phyloP scores from a whole-genome alignment of 2,329 filamentous ascomycete genomes.

The Fusarium sp. region DNA sequence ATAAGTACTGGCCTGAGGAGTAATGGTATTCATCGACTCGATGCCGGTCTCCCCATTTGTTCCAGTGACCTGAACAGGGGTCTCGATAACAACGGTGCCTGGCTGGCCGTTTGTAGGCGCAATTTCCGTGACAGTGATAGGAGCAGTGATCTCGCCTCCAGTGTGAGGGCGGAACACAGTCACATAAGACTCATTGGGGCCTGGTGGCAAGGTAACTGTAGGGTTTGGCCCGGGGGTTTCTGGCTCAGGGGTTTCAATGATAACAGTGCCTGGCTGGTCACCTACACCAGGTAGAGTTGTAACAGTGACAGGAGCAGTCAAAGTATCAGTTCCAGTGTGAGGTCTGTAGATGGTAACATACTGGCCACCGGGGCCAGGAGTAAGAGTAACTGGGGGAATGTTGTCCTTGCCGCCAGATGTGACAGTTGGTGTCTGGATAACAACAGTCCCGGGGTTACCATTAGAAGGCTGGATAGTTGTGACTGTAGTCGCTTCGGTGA shows the following conservation, averaged over 20 bases:
- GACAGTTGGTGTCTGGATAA: constrained; percentile 30
- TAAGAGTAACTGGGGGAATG: constrained; percentile 21
- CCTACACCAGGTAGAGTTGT: constrained; percentile 9
- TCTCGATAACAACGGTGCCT: constrained; percentile 30
- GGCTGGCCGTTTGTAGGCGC: constrained; percentile 15
- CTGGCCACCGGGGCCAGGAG: constrained; percentile 5
- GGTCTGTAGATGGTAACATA: constrained; percentile 28
- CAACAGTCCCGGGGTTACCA: constrained; percentile 18
- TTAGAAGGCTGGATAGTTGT: constrained; percentile 22
- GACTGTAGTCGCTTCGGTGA: constrained; percentile 20
- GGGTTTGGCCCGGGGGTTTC: constrained; percentile 8
- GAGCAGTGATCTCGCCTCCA: constrained; percentile 16
- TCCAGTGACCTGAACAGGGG: neutral
- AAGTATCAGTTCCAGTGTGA: constrained; percentile 15
- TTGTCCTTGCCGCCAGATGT: constrained; percentile 3
- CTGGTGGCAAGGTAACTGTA: constrained; percentile 25
- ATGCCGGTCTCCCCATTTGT: neutral
- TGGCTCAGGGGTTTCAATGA: constrained; percentile 23
- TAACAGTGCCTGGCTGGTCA: constrained; percentile 26
- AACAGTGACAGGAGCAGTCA: constrained; percentile 22
- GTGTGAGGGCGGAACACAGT: constrained; percentile 24
- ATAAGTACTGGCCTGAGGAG: constrained; percentile 8
- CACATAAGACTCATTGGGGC: constrained; percentile 24
- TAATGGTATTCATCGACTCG: neutral
- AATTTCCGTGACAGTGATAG: constrained; percentile 18